These are phyloP conservation scores for Cladophialophora chaetospira DNA, from an alignment of 2,329 filamentous ascomycete species.

Conservation along the genomic window DNA sequence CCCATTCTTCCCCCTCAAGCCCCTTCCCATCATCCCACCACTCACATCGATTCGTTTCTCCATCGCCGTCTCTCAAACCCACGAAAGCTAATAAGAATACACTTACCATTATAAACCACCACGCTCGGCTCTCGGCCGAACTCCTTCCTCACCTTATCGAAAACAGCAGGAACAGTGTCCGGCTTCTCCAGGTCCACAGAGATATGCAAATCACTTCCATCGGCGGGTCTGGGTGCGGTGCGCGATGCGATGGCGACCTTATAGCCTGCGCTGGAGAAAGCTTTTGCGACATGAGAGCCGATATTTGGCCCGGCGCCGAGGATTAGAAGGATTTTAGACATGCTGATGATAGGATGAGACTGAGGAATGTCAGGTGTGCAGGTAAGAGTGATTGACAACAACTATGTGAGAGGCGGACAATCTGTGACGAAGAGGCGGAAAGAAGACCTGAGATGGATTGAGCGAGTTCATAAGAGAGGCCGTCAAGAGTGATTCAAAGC, in stretches of 20 bases:
- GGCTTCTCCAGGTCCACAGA: constrained; percentile 40
- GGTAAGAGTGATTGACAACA: background rate
- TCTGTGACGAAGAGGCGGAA: too few relatives aligned
- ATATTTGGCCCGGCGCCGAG: constrained; percentile 49
- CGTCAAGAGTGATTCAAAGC: too few relatives aligned
- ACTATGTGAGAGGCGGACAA: background rate
- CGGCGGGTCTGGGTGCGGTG: background rate
- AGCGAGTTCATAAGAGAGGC: too few relatives aligned
- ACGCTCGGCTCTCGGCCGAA: constrained; percentile 46
- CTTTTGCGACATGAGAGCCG: constrained; percentile 41
- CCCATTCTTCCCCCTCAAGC: too few relatives aligned
- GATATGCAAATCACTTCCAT: constrained; percentile 34
- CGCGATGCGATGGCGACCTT: constrained; percentile 44
- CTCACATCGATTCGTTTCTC: background rate
- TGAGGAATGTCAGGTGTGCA: background rate
- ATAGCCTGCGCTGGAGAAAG: constrained; percentile 48
- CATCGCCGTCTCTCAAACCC: background rate
- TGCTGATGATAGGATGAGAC: background rate
- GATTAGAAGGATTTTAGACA: constrained; percentile 38
- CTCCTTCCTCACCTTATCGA: constrained; percentile 42
- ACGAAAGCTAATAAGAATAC: background rate
- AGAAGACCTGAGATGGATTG: too few relatives aligned
- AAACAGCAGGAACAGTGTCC: constrained; percentile 39
- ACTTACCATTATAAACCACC: constrained; percentile 44
- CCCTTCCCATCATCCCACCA: too few relatives aligned